Percentiles rank a stretch among this genome's conserved stretches.
Evolutionary conservation across 352 stramenopile species (phyloP).

Genomic region (Saprolegnia diclina): DNA sequence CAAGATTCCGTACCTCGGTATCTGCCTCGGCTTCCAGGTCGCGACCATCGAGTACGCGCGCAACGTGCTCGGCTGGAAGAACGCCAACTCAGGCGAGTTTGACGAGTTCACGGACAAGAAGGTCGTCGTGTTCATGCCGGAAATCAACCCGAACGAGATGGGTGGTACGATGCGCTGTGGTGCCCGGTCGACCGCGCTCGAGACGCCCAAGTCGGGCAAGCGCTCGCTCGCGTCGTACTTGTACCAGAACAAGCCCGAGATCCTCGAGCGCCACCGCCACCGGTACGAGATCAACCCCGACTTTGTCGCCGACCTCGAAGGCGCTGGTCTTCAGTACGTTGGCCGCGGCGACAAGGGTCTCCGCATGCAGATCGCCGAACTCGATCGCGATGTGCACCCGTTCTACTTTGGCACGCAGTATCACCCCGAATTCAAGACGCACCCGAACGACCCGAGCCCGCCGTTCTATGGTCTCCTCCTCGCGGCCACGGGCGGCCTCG

Average conservation of each 20-base stretch:
- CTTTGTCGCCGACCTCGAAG: slow-evolving; percentile 85
- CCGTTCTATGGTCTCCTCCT: slow-evolving; percentile 97
- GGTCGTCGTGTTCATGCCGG: slow-evolving; percentile 99
- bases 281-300: slow-evolving; percentile 99
- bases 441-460: slow-evolving; percentile 93
- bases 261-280: slow-evolving; percentile 97
- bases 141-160: slow-evolving; percentile 98
- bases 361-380: slow-evolving; percentile 99
- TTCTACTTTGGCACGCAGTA: slow-evolving; percentile 99
- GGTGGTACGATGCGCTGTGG: slow-evolving; percentile 99
- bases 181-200: slow-evolving; percentile 91
- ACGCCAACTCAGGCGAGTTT: slow-evolving; percentile 96
- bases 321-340: slow-evolving; percentile 94
- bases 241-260: slow-evolving; percentile 81
- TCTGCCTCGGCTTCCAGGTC: slow-evolving; percentile 96
- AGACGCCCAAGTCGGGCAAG: slow-evolving; percentile 77
- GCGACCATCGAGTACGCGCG: slow-evolving; percentile 96
- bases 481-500: slow-evolving; percentile 75
- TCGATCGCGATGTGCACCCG: slow-evolving; percentile 92
- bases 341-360: slow-evolving; percentile 95
- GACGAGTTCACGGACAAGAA: slow-evolving; percentile 78
- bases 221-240: slow-evolving; percentile 86
- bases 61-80: slow-evolving; percentile 88
- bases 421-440: slow-evolving; percentile 98
- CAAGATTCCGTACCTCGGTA: slow-evolving; percentile 94